Percentiles rank a stretch among this genome's conserved stretches.
Evolutionary conservation across 768 basidiomycete genomes (phyloP).

Genomic region (Hortiboletus flavorubellus): DNA sequence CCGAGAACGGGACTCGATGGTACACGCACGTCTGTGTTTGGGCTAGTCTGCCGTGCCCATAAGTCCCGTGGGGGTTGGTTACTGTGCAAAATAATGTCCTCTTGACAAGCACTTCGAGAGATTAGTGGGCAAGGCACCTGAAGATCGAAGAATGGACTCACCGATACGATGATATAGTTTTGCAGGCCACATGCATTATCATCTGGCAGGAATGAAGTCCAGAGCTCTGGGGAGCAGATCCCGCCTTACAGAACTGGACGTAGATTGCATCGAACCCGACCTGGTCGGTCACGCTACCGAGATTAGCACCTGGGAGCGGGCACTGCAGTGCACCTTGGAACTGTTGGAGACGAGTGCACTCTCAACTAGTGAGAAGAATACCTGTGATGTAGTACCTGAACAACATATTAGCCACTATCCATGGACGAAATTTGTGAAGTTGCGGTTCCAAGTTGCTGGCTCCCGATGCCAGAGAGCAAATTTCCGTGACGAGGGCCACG

Average conservation of each 20-base stretch:
- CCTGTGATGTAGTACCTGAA: conserved; percentile 61
- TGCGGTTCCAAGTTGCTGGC: conserved; percentile 19
- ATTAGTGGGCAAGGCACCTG: neutral
- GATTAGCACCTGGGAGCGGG: conserved; percentile 63
- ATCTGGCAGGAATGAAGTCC: conserved; percentile 25
- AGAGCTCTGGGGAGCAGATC: neutral
- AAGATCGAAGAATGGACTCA: conserved; percentile 28
- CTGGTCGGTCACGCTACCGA: conserved; percentile 56
- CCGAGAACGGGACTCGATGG: neutral
- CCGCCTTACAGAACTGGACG: conserved; percentile 55
- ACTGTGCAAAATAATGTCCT: neutral
- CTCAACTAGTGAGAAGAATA: conserved; percentile 2
- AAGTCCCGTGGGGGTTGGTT: conserved; percentile 37
- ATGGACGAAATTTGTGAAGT: neutral
- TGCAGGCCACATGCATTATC: conserved; percentile 43
- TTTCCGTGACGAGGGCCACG: conserved; percentile 40
- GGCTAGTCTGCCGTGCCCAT: conserved; percentile 40
- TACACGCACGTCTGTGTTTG: conserved; percentile 37
- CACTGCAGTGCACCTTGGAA: conserved; percentile 40
- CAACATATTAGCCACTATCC: neutral
- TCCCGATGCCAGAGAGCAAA: conserved; percentile 24
- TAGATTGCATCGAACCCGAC: conserved; percentile 71
- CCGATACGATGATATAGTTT: conserved; percentile 52
- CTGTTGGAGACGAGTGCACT: neutral
- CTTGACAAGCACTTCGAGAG: conserved; percentile 1